phyloP scores from a whole-genome alignment of 805 yeast species.

The Cyberlindnera petersonii region DNA sequence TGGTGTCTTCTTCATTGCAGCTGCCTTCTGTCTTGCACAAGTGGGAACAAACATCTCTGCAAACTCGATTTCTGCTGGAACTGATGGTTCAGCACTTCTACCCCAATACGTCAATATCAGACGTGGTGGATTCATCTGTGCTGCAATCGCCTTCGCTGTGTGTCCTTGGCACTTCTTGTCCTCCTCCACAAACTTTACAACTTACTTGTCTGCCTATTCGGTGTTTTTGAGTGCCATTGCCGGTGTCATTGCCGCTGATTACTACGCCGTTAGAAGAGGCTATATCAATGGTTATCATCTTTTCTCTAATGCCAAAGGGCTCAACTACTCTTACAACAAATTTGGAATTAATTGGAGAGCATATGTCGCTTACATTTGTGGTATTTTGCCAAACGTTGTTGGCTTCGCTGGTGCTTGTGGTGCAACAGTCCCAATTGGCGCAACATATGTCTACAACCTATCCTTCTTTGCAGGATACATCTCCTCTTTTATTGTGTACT shows the following conservation, averaged over 20 bases:
- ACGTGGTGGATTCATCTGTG: slow-evolving; percentile 79
- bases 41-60: slow-evolving; percentile 75
- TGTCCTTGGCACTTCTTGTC: slow-evolving; percentile 83
- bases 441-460: slow-evolving; percentile 65
- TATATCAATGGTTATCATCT: slow-evolving; percentile 58
- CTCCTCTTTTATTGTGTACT: slow-evolving; percentile 52
- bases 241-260: slow-evolving; percentile 69
- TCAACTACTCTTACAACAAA: slow-evolving; percentile 55
- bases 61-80: slow-evolving; percentile 67
- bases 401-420: slow-evolving; percentile 86
- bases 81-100: slow-evolving; percentile 63
- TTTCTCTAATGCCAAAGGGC: slow-evolving; percentile 41
- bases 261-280: slow-evolving; percentile 71
- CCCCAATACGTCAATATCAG: slow-evolving; percentile 68
- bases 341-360: slow-evolving; percentile 84
- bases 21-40: slow-evolving; percentile 71
- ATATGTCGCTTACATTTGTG: slow-evolving; percentile 70
- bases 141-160: slow-evolving; percentile 61
- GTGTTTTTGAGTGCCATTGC: slow-evolving; percentile 82
- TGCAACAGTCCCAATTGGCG: slow-evolving; percentile 75
- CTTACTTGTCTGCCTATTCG: slow-evolving; percentile 76
- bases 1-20: slow-evolving; percentile 72
- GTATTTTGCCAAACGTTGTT: slow-evolving; percentile 77
- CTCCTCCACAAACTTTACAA: slow-evolving; percentile 68
- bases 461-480: slow-evolving; percentile 77